Conservation (phyloP, 2,329 filamentous ascomycete species). For the Tolypocladium tropicale region DNA sequence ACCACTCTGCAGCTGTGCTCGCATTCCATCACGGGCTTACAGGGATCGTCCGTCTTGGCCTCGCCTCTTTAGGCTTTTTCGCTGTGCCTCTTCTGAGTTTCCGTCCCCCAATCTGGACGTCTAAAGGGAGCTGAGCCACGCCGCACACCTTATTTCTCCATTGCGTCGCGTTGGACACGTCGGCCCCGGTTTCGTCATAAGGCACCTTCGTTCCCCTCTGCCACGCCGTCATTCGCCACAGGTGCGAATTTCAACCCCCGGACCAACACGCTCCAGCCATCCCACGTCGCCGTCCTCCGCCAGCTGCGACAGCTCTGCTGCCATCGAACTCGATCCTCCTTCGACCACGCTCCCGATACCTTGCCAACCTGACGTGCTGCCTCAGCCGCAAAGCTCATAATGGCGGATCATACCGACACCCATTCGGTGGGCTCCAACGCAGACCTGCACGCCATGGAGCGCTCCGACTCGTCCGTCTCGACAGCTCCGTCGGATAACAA, state of each 20-base stretch:
- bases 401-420: slow-evolving; percentile 13
- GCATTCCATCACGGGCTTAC: not conserved
- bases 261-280: not conserved
- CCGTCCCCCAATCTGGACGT: not conserved
- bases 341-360: too few relatives aligned
- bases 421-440: slow-evolving; percentile 12
- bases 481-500: slow-evolving; percentile 23
- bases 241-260: not conserved
- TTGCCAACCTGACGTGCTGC: too few relatives aligned
- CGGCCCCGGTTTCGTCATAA: not conserved
- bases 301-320: not conserved
- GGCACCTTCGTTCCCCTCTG: not conserved
- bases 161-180: not conserved
- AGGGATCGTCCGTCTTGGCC: not conserved
- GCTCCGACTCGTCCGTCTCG: slow-evolving; percentile 25
- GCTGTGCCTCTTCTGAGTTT: not conserved
- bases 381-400: not conserved
- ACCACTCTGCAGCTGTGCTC: not conserved
- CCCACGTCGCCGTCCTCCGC: not conserved
- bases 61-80: not conserved
- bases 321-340: too few relatives aligned
- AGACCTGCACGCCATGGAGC: slow-evolving; percentile 23
- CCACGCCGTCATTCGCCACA: not conserved
- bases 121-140: not conserved
- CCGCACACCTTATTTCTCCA: not conserved